Evolutionary conservation across 352 stramenopile species (phyloP).

Genomic region (Globisporangium takayamanum): DNA sequence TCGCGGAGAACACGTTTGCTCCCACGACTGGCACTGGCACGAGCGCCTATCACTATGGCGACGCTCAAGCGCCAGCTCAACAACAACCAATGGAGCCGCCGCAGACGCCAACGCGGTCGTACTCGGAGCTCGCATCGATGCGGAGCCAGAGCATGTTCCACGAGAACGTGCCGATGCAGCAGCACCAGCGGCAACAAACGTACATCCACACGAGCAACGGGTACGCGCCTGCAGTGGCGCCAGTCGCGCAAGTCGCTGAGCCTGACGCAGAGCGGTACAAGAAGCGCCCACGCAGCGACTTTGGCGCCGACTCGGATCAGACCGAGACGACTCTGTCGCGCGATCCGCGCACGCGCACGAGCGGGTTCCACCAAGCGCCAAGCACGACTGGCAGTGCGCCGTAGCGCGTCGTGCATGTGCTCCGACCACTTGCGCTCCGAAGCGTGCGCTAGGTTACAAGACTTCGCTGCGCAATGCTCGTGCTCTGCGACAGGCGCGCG

Average conservation of each 20-base stretch:
- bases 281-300: slow-evolving; percentile 29
- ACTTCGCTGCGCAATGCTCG: too few species aligned
- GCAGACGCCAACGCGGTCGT: slow-evolving; percentile 1
- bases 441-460: too few species aligned
- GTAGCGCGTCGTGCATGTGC: too few species aligned
- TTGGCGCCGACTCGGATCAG: slow-evolving; percentile 11
- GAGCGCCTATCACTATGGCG: neutral
- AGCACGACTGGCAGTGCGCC: too few species aligned
- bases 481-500: too few species aligned
- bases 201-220: neutral
- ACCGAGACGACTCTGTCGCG: slow-evolving; percentile 16
- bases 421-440: too few species aligned
- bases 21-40: neutral
- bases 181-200: neutral
- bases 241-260: neutral
- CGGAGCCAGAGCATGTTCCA: slow-evolving; percentile 11
- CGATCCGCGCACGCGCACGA: slow-evolving; percentile 15
- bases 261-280: slow-evolving; percentile 14
- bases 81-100: neutral
- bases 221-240: neutral
- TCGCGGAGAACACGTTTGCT: slow-evolving; percentile 4
- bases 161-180: neutral
- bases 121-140: slow-evolving; percentile 11
- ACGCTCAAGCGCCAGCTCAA: neutral
- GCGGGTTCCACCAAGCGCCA: slow-evolving; percentile 16